These are phyloP conservation scores for Tuber brumale DNA, from an alignment of 495 filamentous ascomycete species.

Conservation along the genomic window DNA sequence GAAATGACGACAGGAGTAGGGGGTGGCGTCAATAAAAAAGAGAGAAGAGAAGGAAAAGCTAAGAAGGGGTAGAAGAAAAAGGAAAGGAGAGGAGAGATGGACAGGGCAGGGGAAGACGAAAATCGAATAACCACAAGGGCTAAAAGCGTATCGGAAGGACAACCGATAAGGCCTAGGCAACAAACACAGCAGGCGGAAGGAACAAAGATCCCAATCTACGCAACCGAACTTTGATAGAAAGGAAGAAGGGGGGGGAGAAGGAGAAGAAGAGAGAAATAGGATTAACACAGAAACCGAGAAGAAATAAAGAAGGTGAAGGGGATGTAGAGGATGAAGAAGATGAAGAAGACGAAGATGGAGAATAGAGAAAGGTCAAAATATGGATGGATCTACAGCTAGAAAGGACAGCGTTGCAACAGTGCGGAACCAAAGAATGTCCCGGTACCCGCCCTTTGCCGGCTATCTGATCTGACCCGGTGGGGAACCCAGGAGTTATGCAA, in stretches of 20 bases:
- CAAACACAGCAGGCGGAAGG: not conserved
- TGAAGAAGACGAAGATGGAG: not conserved
- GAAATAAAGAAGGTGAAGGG: not conserved
- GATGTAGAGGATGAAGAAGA: no score
- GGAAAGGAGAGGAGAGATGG: slow-evolving; percentile 16
- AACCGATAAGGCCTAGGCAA: not conserved
- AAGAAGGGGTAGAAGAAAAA: slow-evolving; percentile 20
- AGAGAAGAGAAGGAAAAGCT: slow-evolving; percentile 25
- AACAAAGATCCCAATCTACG: not conserved
- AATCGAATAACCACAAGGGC: slow-evolving; percentile 20
- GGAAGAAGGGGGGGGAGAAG: no score
- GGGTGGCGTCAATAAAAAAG: slow-evolving; percentile 10
- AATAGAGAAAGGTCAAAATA: not conserved
- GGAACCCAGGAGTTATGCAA: not conserved
- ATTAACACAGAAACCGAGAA: not conserved
- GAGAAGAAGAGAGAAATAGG: not conserved
- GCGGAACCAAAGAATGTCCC: not conserved
- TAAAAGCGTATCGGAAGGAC: not conserved
- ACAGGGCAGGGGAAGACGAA: slow-evolving; percentile 19
- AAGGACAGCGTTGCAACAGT: slow-evolving; percentile 3
- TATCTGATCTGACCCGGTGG: not conserved
- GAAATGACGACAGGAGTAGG: slow-evolving; percentile 14
- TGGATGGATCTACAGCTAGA: not conserved
- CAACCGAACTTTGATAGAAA: not conserved
- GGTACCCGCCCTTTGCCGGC: not conserved